Evolutionary conservation across 2,329 filamentous ascomycete species (phyloP), one percentile per base, ranked within the genome.

Genomic region (Claviceps citrina): DNA sequence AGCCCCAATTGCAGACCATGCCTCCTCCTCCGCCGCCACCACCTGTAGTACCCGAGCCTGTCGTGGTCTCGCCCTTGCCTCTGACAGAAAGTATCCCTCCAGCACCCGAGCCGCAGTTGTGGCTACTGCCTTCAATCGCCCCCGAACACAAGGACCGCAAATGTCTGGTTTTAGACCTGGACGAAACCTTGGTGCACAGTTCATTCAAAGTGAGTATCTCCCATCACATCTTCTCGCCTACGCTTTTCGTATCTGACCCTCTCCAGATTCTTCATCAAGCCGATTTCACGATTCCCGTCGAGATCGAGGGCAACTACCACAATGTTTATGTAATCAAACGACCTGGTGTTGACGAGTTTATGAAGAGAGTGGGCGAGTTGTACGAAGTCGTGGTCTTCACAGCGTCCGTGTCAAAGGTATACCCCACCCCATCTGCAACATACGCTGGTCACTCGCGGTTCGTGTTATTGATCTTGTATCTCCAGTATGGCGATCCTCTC

Each of bases 321-420:
- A 98, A 98, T 54, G 93, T 98, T 40, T 98, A 98, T 58, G 91
- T 98, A 48, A 98, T 98, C 60, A 98, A 98, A 66, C 78, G 91
- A 53, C 91, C 91, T n/a, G 91, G 91, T 40, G 91, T 98, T 16
- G 91, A 98, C 57, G 81, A 93, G 48, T 98, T 98, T 62, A 95
- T 98, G 85, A 96, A 96, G 69, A 73, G 91, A 44, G 87, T 98
- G 27, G 91, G 91, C 37, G 91, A 98, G 63, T 70, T 98, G 37
- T 98, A 96, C 54, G 91, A 98, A 64, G 89, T 98, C 36, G 91
- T 98, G 20, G 89, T 98, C 34, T 98, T 98, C 58, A 98, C 91
- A 31, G 91, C 91, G 39, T 98, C 91, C 7, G 91, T 98, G 38
- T 95, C 91, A 31, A 98, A 98, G 76, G 85, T 87, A 65, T 49